Evolutionary conservation across 768 basidiomycete species (phyloP).

Genomic region (Dacryopinax primogenitus): DNA sequence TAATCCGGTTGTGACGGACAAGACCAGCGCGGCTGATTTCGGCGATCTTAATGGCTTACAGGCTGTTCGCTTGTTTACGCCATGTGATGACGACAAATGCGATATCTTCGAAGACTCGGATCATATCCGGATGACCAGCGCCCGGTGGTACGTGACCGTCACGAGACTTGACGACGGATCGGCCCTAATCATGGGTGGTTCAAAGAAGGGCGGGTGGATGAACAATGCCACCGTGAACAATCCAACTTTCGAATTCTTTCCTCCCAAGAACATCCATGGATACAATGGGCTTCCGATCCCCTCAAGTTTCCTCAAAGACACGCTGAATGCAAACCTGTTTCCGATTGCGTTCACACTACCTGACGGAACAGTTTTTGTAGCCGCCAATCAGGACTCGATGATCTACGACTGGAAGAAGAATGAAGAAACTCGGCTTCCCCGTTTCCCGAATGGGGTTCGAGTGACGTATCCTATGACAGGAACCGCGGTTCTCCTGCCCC

Average conservation of each 20-base stretch:
- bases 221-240: slow-evolving; percentile 61
- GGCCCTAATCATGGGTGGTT: slow-evolving; percentile 70
- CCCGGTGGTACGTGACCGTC: slow-evolving; percentile 50
- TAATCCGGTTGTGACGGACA: slow-evolving; percentile 56
- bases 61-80: slow-evolving; percentile 56
- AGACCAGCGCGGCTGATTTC: slow-evolving; percentile 58
- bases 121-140: slow-evolving; percentile 56
- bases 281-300: slow-evolving; percentile 54
- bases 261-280: slow-evolving; percentile 58
- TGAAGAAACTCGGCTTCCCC: slow-evolving; percentile 47
- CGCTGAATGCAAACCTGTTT: slow-evolving; percentile 71
- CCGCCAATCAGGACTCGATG: slow-evolving; percentile 64
- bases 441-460: slow-evolving; percentile 61
- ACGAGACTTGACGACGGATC: slow-evolving; percentile 28
- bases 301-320: slow-evolving; percentile 52
- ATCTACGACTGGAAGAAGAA: slow-evolving; percentile 64
- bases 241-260: slow-evolving; percentile 65
- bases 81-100: slow-evolving; percentile 38
- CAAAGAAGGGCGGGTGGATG: slow-evolving; percentile 73
- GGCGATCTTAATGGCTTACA: slow-evolving; percentile 64
- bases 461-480: slow-evolving; percentile 77
- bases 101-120: slow-evolving; percentile 51
- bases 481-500: slow-evolving; percentile 57
- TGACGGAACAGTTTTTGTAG: slow-evolving; percentile 57
- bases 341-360: slow-evolving; percentile 63